Conservation (phyloP, 139 green algal genomes). For the Pleodorina starrii region DNA sequence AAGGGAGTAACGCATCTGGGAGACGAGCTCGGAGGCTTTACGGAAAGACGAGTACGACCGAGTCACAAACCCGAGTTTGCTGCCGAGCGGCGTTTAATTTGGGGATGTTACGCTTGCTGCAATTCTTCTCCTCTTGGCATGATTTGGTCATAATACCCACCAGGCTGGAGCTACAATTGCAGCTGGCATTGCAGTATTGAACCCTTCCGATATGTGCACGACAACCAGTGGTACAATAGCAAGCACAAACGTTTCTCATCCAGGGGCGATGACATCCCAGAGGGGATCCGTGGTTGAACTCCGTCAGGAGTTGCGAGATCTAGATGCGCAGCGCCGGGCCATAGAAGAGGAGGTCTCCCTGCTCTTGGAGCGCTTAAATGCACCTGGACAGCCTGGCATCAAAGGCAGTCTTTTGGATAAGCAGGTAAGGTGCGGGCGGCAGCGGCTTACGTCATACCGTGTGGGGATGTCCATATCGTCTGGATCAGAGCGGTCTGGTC, state of each 20-base stretch:
- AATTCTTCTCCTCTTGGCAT: no score
- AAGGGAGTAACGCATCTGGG: no score
- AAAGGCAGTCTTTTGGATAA: slow-evolving; percentile 74
- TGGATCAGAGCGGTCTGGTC: no score
- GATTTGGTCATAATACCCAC: no score
- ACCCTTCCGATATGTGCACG: no score
- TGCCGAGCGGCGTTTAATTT: no score
- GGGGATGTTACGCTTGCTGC: no score
- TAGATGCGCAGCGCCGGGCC: slow-evolving; percentile 50
- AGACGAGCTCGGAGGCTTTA: slow-evolving; percentile 1
- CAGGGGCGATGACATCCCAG: background rate
- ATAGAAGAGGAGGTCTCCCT: slow-evolving; percentile 74
- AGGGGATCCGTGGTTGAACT: background rate
- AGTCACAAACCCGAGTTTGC: no score
- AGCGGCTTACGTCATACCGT: background rate
- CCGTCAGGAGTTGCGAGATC: slow-evolving; percentile 48
- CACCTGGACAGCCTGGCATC: slow-evolving; percentile 69
- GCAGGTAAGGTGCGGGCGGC: slow-evolving; percentile 66
- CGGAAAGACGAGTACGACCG: slow-evolving; percentile 1
- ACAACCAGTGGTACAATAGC: background rate
- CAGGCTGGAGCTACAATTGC: no score
- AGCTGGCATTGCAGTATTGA: no score
- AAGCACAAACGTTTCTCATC: background rate
- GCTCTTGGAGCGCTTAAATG: slow-evolving; percentile 63
- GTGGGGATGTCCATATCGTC: no score